Evolutionary conservation across 257 asterid genomes (phyloP).

Genomic region (Anisodus tanguticus): DNA sequence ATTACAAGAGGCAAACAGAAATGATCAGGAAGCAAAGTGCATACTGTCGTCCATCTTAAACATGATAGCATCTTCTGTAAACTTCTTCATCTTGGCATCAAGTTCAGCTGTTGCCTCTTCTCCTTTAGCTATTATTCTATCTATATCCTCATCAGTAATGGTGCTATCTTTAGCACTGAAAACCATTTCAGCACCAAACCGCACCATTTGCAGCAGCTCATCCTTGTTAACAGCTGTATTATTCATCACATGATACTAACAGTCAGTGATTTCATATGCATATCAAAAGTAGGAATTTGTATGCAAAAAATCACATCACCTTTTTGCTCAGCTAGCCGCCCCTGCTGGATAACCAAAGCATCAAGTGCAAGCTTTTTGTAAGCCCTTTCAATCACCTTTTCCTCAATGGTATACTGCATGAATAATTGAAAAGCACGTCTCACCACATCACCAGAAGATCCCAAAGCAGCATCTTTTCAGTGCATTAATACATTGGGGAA

Average conservation of each 20-base stretch:
- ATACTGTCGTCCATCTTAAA: conserved; percentile 50
- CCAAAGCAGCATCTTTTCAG: conserved; percentile 19
- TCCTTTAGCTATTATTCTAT: conserved; percentile 31
- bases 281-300: conserved; percentile 18
- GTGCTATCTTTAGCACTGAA: conserved; percentile 99
- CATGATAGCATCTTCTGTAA: conserved; percentile 49
- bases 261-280: conserved; percentile 22
- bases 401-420: conserved; percentile 92
- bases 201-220: conserved; percentile 97
- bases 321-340: conserved; percentile 34
- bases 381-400: conserved; percentile 98
- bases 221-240: conserved; percentile 94
- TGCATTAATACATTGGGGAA: conserved; percentile 19
- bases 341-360: conserved; percentile 35
- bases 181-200: conserved; percentile 99
- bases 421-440: conserved; percentile 31
- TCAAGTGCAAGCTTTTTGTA: conserved; percentile 94
- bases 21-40: conserved; percentile 36
- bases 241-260: conserved; percentile 21
- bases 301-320: conserved; percentile 23
- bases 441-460: conserved; percentile 13
- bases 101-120: conserved; percentile 73
- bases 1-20: conserved; percentile 18
- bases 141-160: conserved; percentile 32
- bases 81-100: conserved; percentile 98